Conservation (phyloP, 1,284 basidiomycete species). For the Cutaneotrichosporon cutaneum region DNA sequence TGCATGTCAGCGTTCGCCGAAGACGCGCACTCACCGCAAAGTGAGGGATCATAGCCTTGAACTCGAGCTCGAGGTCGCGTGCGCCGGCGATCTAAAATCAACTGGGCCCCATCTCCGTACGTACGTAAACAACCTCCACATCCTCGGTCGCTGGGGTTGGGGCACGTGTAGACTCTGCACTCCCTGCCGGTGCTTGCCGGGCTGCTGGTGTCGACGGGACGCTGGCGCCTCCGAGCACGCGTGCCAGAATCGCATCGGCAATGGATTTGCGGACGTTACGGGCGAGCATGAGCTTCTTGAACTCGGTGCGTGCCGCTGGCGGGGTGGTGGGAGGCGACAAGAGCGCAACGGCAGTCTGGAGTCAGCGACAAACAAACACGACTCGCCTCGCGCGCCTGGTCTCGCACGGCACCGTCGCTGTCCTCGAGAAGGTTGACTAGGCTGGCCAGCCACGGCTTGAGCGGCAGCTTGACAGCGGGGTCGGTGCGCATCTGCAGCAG, state of each 20-base stretch:
- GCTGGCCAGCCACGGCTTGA: constrained; percentile 74
- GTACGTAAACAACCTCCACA: constrained; percentile 68
- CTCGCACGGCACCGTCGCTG: constrained; percentile 82
- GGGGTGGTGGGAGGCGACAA: constrained; percentile 78
- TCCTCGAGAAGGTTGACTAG: constrained; percentile 87
- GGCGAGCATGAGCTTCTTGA: constrained; percentile 86
- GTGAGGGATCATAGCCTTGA: constrained; percentile 69
- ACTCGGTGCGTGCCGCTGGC: constrained; percentile 80
- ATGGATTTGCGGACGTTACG: constrained; percentile 83
- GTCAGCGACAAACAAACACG: not conserved
- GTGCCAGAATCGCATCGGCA: constrained; percentile 54
- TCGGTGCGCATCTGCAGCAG: constrained; percentile 64
- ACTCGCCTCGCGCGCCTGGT: constrained; percentile 64
- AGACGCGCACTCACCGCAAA: constrained; percentile 65
- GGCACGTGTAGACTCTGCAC: not conserved
- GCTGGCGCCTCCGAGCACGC: constrained; percentile 44
- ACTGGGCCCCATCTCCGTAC: constrained; percentile 38
- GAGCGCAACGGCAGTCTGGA: constrained; percentile 71
- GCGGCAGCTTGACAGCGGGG: constrained; percentile 71
- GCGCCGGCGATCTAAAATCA: constrained; percentile 69
- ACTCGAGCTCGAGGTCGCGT: constrained; percentile 81
- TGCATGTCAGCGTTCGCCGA: constrained; percentile 44
- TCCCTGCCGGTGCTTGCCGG: not conserved
- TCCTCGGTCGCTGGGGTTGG: constrained; percentile 48
- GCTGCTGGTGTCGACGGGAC: constrained; percentile 13